A percentile compares a stretch with the other conserved stretches of the same genome.
These are phyloP conservation scores for Phytopythium montanum DNA, from an alignment of 352 stramenopile genomes.

Conservation along the genomic window DNA sequence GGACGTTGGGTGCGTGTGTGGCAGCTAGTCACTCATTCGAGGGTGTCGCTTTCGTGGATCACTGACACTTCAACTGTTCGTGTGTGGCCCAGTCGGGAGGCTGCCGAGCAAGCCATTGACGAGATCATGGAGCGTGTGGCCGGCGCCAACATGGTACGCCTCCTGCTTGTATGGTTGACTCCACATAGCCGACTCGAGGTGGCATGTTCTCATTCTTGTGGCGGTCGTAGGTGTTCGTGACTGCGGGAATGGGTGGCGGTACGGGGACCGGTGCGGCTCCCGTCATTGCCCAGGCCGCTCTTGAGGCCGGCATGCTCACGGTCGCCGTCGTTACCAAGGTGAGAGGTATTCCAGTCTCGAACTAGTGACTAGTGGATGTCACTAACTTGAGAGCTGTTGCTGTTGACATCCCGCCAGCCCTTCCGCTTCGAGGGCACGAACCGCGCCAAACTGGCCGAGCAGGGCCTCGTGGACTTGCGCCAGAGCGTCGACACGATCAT, in stretches of 20 bases:
- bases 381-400: constrained; percentile 5
- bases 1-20: constrained; percentile 59
- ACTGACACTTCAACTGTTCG: neutral
- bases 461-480: constrained; percentile 73
- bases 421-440: constrained; percentile 86
- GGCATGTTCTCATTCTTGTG: no score
- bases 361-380: neutral
- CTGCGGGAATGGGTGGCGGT: constrained; percentile 79
- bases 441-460: constrained; percentile 70
- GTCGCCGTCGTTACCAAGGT: constrained; percentile 88
- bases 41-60: neutral
- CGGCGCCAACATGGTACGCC: constrained; percentile 77
- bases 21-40: neutral
- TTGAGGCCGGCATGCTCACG: constrained; percentile 82
- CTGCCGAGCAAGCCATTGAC: constrained; percentile 70
- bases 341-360: neutral
- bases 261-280: constrained; percentile 81
- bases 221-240: constrained; percentile 80
- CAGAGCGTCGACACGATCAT: constrained; percentile 88
- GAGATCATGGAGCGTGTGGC: constrained; percentile 86
- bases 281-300: constrained; percentile 78
- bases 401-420: constrained; percentile 26
- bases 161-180: no score
- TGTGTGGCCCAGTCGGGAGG: constrained; percentile 44
- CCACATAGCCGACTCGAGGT: no score